A percentile compares a stretch with the other conserved stretches of the same genome.
Conservation (phyloP, 192 early-diverging fungal species). For the Coemansia sp. region DNA sequence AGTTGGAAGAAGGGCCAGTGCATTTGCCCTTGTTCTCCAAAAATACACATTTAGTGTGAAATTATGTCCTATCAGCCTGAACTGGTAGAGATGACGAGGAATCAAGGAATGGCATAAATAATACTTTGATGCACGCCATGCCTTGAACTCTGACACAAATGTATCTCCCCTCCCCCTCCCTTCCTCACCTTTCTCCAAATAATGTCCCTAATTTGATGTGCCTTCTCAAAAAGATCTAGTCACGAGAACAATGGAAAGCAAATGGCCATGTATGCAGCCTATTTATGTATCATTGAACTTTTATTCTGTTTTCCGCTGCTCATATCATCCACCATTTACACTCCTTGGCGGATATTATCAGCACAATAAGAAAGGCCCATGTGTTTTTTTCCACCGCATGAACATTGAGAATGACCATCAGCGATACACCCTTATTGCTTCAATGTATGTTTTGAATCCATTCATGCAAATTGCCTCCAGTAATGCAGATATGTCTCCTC, state of each 20-base stretch:
- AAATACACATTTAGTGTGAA: not conserved
- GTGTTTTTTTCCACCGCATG: not conserved
- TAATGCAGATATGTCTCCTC: not conserved
- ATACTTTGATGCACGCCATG: not conserved
- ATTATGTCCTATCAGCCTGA: not conserved
- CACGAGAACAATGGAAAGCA: constrained; percentile 3
- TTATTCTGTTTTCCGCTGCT: not conserved
- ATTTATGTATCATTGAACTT: not conserved
- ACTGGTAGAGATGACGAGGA: not conserved
- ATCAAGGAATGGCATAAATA: not conserved
- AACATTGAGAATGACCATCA: not conserved
- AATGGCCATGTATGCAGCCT: not conserved
- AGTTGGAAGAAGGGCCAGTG: not conserved
- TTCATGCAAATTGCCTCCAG: constrained; percentile 5
- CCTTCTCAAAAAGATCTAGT: constrained; percentile 1
- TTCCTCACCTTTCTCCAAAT: not conserved
- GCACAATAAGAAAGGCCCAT: not conserved
- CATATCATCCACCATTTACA: not conserved
- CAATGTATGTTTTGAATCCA: constrained; percentile 4
- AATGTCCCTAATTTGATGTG: not conserved
- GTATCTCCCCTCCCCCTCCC: not conserved
- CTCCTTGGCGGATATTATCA: constrained; percentile 3
- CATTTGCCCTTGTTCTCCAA: not conserved
- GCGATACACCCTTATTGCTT: not conserved
- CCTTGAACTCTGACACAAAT: constrained; percentile 12